Evolutionary conservation across 2,329 filamentous ascomycete species (phyloP).

Genomic region (Pestalotiopsis sp.): DNA sequence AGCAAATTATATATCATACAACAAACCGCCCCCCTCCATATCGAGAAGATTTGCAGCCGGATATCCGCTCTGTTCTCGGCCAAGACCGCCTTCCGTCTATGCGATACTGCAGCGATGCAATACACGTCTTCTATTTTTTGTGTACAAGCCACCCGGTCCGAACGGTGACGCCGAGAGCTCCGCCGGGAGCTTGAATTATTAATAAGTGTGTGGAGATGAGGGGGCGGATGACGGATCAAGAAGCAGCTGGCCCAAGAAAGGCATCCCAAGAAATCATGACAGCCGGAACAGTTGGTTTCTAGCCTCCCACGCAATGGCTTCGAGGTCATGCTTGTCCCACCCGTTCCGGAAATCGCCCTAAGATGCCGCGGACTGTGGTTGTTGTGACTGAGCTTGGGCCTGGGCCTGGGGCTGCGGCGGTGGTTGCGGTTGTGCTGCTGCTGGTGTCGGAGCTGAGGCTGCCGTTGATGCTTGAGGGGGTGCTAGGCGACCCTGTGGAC

Average conservation of each 20-base stretch:
- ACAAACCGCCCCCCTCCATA: not conserved
- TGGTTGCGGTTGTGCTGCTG: slow-evolving; percentile 17
- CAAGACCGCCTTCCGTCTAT: not conserved
- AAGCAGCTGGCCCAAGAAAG: not conserved
- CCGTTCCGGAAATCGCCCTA: slow-evolving; percentile 8
- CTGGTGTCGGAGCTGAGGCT: slow-evolving; percentile 13
- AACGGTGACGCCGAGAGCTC: not conserved
- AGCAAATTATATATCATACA: slow-evolving; percentile 25
- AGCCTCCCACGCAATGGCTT: slow-evolving; percentile 6
- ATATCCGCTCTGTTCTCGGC: not conserved
- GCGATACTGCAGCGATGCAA: slow-evolving; percentile 8
- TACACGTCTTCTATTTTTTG: slow-evolving; percentile 4
- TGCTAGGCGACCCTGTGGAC: slow-evolving; percentile 26
- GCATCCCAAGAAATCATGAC: not conserved
- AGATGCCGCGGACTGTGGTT: slow-evolving; percentile 10
- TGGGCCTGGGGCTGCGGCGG: slow-evolving; percentile 4
- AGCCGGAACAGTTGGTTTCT: not conserved
- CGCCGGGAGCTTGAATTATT: not conserved
- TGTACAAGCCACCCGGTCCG: slow-evolving; percentile 23
- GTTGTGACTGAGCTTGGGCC: slow-evolving; percentile 16
- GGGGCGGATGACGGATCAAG: not conserved
- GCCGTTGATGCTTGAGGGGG: slow-evolving; percentile 25
- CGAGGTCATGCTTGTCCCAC: slow-evolving; percentile 7
- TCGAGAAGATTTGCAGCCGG: slow-evolving; percentile 5
- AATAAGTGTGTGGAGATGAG: not conserved